phyloP scores from a whole-genome alignment of 306 rosid genomes.

The Cicer cuneatum region DNA sequence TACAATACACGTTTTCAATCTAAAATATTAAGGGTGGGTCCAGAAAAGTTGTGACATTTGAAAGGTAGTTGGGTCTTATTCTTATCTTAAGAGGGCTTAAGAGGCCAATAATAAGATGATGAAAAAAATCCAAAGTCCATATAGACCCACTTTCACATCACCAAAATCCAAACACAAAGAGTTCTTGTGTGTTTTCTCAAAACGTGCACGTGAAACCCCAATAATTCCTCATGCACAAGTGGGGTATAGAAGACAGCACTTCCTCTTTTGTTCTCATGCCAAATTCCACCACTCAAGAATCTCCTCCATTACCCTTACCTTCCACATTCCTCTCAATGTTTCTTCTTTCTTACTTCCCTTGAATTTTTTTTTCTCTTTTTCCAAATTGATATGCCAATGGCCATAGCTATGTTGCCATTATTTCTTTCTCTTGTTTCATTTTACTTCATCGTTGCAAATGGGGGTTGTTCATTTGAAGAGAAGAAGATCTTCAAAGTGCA shows the following conservation, averaged over 20 bases:
- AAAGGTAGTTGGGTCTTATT: conserved; percentile 17
- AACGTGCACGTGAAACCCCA: conserved; percentile 69
- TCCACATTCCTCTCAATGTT: conserved; percentile 23
- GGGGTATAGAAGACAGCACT: conserved; percentile 80
- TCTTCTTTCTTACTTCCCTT: conserved; percentile 41
- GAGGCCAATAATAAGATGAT: conserved; percentile 41
- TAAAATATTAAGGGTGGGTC: neutral
- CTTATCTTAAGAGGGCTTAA: conserved; percentile 42
- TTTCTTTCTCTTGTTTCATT: conserved; percentile 46
- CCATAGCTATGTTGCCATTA: conserved; percentile 34
- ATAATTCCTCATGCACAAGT: conserved; percentile 86
- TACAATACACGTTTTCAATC: no score
- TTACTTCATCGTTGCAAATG: conserved; percentile 53
- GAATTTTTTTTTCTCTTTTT: conserved; percentile 29
- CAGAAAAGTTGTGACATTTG: neutral
- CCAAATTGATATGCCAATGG: conserved; percentile 47
- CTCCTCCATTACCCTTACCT: conserved; percentile 48
- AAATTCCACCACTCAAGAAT: conserved; percentile 75
- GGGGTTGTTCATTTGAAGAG: conserved; percentile 43
- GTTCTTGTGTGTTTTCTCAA: conserved; percentile 44
- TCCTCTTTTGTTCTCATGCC: conserved; percentile 81
- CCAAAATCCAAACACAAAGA: conserved; percentile 49
- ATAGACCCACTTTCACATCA: conserved; percentile 41
- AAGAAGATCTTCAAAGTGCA: conserved; percentile 56
- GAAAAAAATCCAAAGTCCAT: conserved; percentile 45